Base-by-base conservation (phyloP, 139 green algal species). In the Chlorella sp. region DNA sequence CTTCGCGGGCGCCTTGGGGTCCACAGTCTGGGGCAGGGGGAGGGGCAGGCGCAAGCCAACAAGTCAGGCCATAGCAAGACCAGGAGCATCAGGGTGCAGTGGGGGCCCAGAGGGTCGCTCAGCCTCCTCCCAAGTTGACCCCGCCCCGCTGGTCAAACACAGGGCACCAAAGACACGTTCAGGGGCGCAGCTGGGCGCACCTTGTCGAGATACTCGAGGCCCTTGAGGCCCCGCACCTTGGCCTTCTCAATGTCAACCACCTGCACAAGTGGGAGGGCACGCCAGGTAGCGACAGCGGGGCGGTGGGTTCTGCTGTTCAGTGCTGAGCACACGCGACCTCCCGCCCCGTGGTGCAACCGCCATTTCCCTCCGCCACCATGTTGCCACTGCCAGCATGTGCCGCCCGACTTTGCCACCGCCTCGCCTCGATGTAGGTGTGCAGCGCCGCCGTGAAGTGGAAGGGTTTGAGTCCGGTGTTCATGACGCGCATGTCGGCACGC, bases 381-480 rank as follows among this genome's bases (percentile, higher is more conserved):
- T n/a, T n/a, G n/a, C n/a, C n/a, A n/a, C n/a, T n/a, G n/a, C n/a
- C n/a, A n/a, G n/a, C n/a, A n/a, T n/a, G n/a, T n/a, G n/a, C n/a
- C n/a, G n/a, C n/a, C n/a, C n/a, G n/a, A n/a, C n/a, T n/a, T n/a
- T n/a, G n/a, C n/a, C n/a, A n/a, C n/a, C n/a, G 64, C 64, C 28
- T 28, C 30, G 41, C 64, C 90, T 98, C 95, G 74, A 98, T 94
- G 93, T 99, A 99, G 28, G 91, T 81, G 76, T 81, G 76, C 76
- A 81, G 76, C 34, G 97, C 97, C 6, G 94, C 93, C 9, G 97
- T 98, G 92, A 99, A 99, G 22, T 94, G 86, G 86, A 99, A 98
- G 14, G 93, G 73, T 82, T 92, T 86, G 76, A 94, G 89, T 58
- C 89, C 94, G 0, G 90, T 96, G 94, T 99, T 99, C 74, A 96